phyloP scores from a whole-genome alignment of 75 land plant genomes.

The Adiantum capillusveneris region DNA sequence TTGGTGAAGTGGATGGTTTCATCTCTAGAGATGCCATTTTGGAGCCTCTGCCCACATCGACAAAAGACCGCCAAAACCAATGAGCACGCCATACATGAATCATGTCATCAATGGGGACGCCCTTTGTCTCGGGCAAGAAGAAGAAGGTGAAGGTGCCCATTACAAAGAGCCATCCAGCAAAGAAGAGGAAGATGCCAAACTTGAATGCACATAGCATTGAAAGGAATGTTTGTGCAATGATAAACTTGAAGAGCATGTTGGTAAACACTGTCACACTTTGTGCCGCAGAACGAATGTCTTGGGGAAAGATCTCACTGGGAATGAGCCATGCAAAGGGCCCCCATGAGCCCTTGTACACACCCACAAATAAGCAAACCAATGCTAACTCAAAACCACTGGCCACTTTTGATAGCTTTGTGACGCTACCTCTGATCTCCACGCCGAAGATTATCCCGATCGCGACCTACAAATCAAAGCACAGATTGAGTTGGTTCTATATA shows the following conservation, averaged over 20 bases:
- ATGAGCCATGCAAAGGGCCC: conserved; percentile 89
- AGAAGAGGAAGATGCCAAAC: conserved; percentile 73
- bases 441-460: too few species aligned
- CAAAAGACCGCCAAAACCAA: conserved; percentile 64
- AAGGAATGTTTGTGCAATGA: conserved; percentile 72
- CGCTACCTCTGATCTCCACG: too few species aligned
- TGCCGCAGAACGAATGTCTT: conserved; percentile 83
- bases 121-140: conserved; percentile 83
- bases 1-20: too few species aligned
- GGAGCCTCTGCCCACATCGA: conserved; percentile 15
- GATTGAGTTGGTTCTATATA: too few species aligned
- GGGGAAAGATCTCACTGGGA: too few species aligned
- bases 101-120: conserved; percentile 71
- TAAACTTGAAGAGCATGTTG: too few species aligned
- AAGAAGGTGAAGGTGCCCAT: conserved; percentile 60
- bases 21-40: too few species aligned
- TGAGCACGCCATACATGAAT: conserved; percentile 48
- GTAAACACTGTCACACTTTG: conserved; percentile 70
- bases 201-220: conserved; percentile 49
- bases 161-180: conserved; percentile 55
- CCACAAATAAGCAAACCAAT: conserved; percentile 42
- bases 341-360: conserved; percentile 85
- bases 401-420: too few species aligned
- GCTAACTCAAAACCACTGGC: too few species aligned
- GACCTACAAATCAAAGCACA: too few species aligned